These are phyloP conservation scores for Cladosporium oxysporum DNA, from an alignment of 2,329 filamentous ascomycete species.

Conservation along the genomic window DNA sequence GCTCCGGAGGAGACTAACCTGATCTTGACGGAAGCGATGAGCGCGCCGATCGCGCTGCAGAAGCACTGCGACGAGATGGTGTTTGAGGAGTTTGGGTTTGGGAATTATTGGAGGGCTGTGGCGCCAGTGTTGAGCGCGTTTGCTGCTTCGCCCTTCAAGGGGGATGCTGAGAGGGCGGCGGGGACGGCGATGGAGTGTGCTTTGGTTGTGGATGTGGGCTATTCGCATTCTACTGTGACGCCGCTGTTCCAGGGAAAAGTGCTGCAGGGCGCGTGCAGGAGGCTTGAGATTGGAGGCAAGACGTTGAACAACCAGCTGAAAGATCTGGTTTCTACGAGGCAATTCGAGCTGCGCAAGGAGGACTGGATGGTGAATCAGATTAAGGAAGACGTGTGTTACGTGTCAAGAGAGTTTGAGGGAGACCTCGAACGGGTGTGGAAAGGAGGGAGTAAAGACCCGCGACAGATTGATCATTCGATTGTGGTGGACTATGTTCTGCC, in stretches of 20 bases:
- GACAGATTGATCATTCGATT: slow-evolving; percentile 54
- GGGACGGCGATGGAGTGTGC: slow-evolving; percentile 70
- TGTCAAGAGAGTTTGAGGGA: slow-evolving; percentile 59
- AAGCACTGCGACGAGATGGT: slow-evolving; percentile 93
- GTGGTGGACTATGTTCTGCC: slow-evolving; percentile 91
- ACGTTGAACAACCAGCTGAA: slow-evolving; percentile 91
- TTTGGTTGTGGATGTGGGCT: slow-evolving; percentile 88
- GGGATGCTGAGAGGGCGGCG: slow-evolving; percentile 2
- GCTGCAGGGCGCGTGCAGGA: slow-evolving; percentile 76
- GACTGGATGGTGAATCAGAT: slow-evolving; percentile 93
- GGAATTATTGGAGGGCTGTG: slow-evolving; percentile 75
- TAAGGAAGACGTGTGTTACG: slow-evolving; percentile 86
- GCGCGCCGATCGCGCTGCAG: slow-evolving; percentile 77
- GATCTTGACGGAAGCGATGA: slow-evolving; percentile 82
- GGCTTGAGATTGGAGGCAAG: slow-evolving; percentile 90
- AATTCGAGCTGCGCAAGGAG: slow-evolving; percentile 95
- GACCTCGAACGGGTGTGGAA: slow-evolving; percentile 88
- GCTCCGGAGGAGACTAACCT: slow-evolving; percentile 75
- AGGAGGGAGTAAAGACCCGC: slow-evolving; percentile 63
- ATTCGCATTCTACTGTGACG: slow-evolving; percentile 89
- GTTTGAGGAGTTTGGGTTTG: slow-evolving; percentile 96
- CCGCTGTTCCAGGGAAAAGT: slow-evolving; percentile 80
- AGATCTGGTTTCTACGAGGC: slow-evolving; percentile 81
- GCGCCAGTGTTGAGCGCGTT: slow-evolving; percentile 71
- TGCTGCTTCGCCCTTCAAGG: slow-evolving; percentile 16